Percentiles rank a stretch among this genome's conserved stretches.
Conservation (phyloP, 2,329 filamentous ascomycete species). For the Ascochyta lentis region DNA sequence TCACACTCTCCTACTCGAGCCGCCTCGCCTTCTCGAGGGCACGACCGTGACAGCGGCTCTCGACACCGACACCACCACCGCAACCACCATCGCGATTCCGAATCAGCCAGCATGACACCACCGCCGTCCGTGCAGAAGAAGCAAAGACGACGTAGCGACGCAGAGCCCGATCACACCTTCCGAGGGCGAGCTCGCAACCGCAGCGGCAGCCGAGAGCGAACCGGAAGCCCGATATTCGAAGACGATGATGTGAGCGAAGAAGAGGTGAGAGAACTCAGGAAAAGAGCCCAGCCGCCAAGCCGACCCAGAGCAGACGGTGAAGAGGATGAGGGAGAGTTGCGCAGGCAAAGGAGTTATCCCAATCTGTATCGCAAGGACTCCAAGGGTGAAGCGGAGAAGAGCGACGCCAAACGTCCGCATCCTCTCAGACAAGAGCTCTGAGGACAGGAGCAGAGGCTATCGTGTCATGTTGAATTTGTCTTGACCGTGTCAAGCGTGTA, state of each 20-base stretch:
- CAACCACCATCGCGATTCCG: conserved; percentile 39
- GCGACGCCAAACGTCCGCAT: conserved; percentile 3
- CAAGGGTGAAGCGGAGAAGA: conserved; percentile 13
- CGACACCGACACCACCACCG: conserved; percentile 42
- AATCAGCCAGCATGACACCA: conserved; percentile 34
- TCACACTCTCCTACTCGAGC: conserved; percentile 40
- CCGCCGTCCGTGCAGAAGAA: conserved; percentile 31
- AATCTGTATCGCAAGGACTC: conserved; percentile 40
- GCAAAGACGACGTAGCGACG: conserved; percentile 42
- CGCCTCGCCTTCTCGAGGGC: conserved; percentile 42
- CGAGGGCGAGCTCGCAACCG: conserved; percentile 41
- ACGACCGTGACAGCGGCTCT: conserved; percentile 41
- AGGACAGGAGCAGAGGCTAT: neutral
- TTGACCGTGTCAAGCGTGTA: conserved; percentile 1
- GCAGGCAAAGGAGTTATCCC: conserved; percentile 49
- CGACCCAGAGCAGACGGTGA: conserved; percentile 33
- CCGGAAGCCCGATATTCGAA: conserved; percentile 34
- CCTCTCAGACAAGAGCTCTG: conserved; percentile 14
- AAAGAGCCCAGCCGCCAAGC: conserved; percentile 46
- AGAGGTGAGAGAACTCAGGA: conserved; percentile 39
- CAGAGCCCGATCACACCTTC: conserved; percentile 45
- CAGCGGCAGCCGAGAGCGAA: conserved; percentile 28
- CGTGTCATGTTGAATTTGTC: neutral
- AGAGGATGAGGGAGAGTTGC: conserved; percentile 28
- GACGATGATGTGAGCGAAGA: conserved; percentile 29